These are phyloP conservation scores for Saturnispora silvae DNA, from an alignment of 805 yeast genomes.

Conservation along the genomic window DNA sequence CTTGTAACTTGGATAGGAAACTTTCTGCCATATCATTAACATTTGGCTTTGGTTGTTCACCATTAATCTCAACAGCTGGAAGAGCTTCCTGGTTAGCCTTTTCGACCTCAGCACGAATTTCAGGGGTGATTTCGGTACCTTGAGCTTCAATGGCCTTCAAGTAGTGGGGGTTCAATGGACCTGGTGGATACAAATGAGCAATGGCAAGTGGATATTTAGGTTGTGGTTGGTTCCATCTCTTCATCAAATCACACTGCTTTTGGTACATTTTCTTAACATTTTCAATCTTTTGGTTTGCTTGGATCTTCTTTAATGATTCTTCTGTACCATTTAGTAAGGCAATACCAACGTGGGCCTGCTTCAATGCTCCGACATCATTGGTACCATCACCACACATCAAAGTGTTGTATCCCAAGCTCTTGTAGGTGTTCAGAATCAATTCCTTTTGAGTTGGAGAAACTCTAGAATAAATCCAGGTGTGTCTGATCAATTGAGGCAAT, in stretches of 20 bases:
- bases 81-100: constrained; percentile 29
- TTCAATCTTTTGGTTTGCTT: constrained; percentile 66
- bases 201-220: constrained; percentile 79
- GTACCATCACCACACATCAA: constrained; percentile 99
- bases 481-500: constrained; percentile 62
- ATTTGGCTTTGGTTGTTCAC: constrained; percentile 21
- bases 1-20: constrained; percentile 44
- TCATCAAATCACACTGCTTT: constrained; percentile 73
- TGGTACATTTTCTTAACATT: constrained; percentile 58
- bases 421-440: constrained; percentile 71
- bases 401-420: constrained; percentile 82
- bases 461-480: constrained; percentile 96
- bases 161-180: constrained; percentile 82
- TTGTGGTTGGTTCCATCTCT: constrained; percentile 71
- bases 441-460: constrained; percentile 96
- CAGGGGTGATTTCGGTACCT: constrained; percentile 73
- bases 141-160: constrained; percentile 74
- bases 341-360: constrained; percentile 96
- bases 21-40: constrained; percentile 42
- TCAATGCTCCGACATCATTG: constrained; percentile 98
- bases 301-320: constrained; percentile 81
- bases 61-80: constrained; percentile 25
- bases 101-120: constrained; percentile 50
- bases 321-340: constrained; percentile 97
- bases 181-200: constrained; percentile 96